These are phyloP conservation scores for Termitomyces bulborhizus DNA, from an alignment of 768 basidiomycete genomes.

Conservation along the genomic window DNA sequence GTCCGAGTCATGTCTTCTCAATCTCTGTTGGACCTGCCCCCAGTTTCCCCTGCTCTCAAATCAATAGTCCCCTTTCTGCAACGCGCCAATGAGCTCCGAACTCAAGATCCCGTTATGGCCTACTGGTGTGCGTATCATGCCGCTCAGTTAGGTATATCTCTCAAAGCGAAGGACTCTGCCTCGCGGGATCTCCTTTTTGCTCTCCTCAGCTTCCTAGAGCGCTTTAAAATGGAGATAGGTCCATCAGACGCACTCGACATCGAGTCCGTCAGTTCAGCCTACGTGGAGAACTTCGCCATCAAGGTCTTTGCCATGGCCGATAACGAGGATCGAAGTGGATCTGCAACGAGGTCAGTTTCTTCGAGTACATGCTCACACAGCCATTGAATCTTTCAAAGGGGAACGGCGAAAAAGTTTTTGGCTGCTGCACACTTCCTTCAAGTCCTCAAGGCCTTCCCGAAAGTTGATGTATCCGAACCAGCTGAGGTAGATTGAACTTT, in stretches of 20 bases:
- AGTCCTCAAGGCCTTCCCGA: conserved; percentile 71
- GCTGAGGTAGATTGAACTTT: conserved; percentile 35
- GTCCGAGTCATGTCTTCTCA: conserved; percentile 23
- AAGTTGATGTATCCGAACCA: conserved; percentile 47
- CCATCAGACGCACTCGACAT: conserved; percentile 75
- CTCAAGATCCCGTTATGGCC: conserved; percentile 79
- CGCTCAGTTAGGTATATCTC: conserved; percentile 76
- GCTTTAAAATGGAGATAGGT: conserved; percentile 70
- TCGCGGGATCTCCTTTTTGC: conserved; percentile 66
- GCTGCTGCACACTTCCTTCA: conserved; percentile 95
- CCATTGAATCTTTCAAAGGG: conserved; percentile 33
- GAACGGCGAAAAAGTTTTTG: conserved; percentile 91
- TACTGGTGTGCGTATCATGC: conserved; percentile 98
- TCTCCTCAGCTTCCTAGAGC: conserved; percentile 74
- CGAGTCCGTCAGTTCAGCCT: conserved; percentile 79
- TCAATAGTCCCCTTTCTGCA: conserved; percentile 76
- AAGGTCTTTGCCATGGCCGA: conserved; percentile 87
- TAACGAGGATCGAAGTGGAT: conserved; percentile 80
- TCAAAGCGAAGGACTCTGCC: conserved; percentile 58
- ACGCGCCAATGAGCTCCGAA: conserved; percentile 81
- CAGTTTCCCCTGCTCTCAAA: conserved; percentile 56
- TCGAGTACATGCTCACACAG: not conserved
- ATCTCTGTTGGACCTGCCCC: conserved; percentile 48
- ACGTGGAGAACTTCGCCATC: conserved; percentile 93
- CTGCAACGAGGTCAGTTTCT: conserved; percentile 60